phyloP scores from a whole-genome alignment of 139 green algal species.

The Tetradesmus obliquus region DNA sequence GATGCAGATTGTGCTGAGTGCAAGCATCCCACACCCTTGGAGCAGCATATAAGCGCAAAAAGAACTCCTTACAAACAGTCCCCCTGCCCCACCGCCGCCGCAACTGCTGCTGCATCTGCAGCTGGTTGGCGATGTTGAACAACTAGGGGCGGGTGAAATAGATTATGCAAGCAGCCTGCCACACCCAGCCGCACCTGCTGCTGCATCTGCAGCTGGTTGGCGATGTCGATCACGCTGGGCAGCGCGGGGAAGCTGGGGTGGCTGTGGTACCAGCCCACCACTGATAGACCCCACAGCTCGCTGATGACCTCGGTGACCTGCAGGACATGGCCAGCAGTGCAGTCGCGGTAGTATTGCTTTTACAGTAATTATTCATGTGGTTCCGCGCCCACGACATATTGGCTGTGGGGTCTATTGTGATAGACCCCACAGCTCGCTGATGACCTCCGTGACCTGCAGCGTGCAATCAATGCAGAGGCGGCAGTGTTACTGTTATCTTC shows the following conservation, averaged over 20 bases:
- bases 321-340: too few species aligned
- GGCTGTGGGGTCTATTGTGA: too few species aligned
- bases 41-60: too few species aligned
- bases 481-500: too few species aligned
- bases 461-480: too few species aligned
- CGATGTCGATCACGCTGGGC: conserved; percentile 79
- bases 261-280: conserved; percentile 84
- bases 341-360: neutral
- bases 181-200: neutral
- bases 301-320: conserved; percentile 57
- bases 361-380: neutral
- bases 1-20: too few species aligned
- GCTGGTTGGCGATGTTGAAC: conserved; percentile 82
- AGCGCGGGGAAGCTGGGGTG: conserved; percentile 74
- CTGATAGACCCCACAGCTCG: conserved; percentile 45
- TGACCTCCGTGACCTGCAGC: too few species aligned
- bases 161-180: too few species aligned
- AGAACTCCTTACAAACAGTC: neutral
- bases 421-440: too few species aligned
- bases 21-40: too few species aligned
- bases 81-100: neutral
- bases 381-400: neutral
- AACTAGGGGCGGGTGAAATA: neutral
- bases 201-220: conserved; percentile 68
- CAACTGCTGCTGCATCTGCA: neutral